Base-by-base conservation (phyloP, 495 filamentous ascomycete species). In the Penicillium cinerascens region DNA sequence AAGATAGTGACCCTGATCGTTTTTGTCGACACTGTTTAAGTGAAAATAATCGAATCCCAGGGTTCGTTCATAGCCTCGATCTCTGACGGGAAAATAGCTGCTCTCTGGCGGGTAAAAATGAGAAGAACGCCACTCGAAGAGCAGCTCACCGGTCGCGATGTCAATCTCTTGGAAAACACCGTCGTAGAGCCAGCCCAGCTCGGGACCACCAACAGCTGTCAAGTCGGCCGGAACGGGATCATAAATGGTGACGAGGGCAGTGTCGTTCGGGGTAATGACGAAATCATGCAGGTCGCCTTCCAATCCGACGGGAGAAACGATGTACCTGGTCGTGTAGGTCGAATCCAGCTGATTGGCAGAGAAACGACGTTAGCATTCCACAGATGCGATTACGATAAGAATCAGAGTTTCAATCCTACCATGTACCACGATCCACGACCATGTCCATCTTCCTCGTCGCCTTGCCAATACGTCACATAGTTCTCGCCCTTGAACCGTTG, bases 1-100 rank as follows among this genome's bases (percentile, higher is more conserved):
- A 4, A 84, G 57, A 50, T 82, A 84, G 47, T 75, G 74, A 6
- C 81, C 79, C 7, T 73, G 61, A 4, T 59, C 50, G 53, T 77
- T 64, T 59, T 82, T 81, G 64, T 82, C 81, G 44, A 84, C 72
- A 41, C 76, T 79, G 62, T 82, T 82, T 53, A 84, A 73, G 54
- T 83, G 80, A 62, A 78, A 82, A 58, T 78, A 82, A 55, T 84
- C 79, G 36, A 54, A 71, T 16, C 43, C 55, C 10, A 48, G 18
- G 7, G 51, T 54, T 18, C 55, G 52, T 36, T 58, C 55, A 29
- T 52, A 20, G 2, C 68, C 65, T n/a, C 46, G 52, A n/a, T 60
- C 42, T 7, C 23, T 43, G n/a, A 69, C 16, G 3, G 53, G 47
- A 23, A 59, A 41, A 23, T 57, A 65, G 23, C 64, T 68, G 40